Percentiles rank a stretch among this genome's conserved stretches.
Conservation (phyloP, 306 rosid genomes). For the Prunus campanulata region DNA sequence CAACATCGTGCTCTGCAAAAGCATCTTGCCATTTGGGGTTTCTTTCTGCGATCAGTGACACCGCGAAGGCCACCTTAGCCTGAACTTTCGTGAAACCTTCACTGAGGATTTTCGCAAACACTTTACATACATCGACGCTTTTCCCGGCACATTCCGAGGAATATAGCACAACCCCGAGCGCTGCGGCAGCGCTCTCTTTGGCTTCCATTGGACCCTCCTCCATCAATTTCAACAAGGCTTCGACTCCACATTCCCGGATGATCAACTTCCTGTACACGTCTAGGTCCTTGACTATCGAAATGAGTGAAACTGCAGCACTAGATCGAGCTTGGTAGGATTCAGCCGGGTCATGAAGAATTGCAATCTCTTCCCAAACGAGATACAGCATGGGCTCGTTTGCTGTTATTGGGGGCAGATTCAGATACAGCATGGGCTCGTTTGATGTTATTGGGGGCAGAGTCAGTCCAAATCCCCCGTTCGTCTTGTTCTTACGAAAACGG, state of each 20-base stretch:
- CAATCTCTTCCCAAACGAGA: background rate
- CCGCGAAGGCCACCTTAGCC: constrained; percentile 66
- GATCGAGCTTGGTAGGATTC: background rate
- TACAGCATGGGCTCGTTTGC: background rate
- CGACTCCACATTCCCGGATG: constrained; percentile 69
- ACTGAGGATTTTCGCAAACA: constrained; percentile 36
- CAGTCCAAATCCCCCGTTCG: too few relatives aligned
- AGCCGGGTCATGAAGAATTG: background rate
- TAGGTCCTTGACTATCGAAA: background rate
- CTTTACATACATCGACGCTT: too few relatives aligned
- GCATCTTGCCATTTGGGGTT: constrained; percentile 69
- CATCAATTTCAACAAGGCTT: constrained; percentile 48
- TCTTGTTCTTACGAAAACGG: background rate
- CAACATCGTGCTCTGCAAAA: constrained; percentile 67
- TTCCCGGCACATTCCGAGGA: too few relatives aligned
- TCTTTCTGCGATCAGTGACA: constrained; percentile 53
- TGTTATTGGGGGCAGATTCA: too few relatives aligned
- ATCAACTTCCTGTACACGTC: constrained; percentile 54
- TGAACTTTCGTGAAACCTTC: constrained; percentile 79
- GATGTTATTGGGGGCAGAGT: too few relatives aligned
- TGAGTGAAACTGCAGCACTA: background rate
- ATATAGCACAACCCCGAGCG: too few relatives aligned
- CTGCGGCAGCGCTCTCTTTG: constrained; percentile 59
- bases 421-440: background rate
- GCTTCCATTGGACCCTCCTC: constrained; percentile 64